These are phyloP conservation scores for Cercospora sp. DNA, from an alignment of 2,329 filamentous ascomycete species.

Conservation along the genomic window DNA sequence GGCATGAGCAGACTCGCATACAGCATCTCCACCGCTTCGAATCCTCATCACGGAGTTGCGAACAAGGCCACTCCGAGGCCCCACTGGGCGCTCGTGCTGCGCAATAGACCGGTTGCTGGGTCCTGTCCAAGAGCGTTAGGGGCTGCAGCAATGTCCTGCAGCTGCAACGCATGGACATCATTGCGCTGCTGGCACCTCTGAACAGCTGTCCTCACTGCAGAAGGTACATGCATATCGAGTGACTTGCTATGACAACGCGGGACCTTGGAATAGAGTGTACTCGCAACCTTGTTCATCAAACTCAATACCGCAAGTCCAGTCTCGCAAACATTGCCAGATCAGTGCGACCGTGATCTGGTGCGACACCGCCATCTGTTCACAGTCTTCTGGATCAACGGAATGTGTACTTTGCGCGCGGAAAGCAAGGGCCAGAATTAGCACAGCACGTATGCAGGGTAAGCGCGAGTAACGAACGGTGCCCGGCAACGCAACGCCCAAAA, in stretches of 20 bases:
- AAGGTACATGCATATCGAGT: background rate
- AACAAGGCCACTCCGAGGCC: background rate
- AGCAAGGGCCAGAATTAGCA: background rate
- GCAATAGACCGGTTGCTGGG: constrained; percentile 8
- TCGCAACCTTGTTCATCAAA: background rate
- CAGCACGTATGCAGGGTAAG: background rate
- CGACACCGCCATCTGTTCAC: background rate
- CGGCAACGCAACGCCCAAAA: background rate
- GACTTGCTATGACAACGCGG: background rate
- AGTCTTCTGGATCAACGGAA: background rate
- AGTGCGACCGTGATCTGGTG: background rate
- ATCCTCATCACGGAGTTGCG: background rate
- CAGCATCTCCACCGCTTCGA: constrained; percentile 1
- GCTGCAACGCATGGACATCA: background rate
- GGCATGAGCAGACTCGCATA: background rate
- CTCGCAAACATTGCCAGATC: background rate
- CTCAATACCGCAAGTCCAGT: background rate
- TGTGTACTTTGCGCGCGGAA: background rate
- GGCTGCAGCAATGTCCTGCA: background rate
- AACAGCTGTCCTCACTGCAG: constrained; percentile 4
- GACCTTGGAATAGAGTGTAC: background rate
- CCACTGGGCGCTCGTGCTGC: background rate
- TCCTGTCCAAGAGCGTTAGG: background rate
- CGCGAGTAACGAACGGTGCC: background rate
- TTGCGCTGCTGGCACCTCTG: constrained; percentile 11